Evolutionary conservation across 306 rosid species (phyloP).

Genomic region (Gleditsia sinensis): DNA sequence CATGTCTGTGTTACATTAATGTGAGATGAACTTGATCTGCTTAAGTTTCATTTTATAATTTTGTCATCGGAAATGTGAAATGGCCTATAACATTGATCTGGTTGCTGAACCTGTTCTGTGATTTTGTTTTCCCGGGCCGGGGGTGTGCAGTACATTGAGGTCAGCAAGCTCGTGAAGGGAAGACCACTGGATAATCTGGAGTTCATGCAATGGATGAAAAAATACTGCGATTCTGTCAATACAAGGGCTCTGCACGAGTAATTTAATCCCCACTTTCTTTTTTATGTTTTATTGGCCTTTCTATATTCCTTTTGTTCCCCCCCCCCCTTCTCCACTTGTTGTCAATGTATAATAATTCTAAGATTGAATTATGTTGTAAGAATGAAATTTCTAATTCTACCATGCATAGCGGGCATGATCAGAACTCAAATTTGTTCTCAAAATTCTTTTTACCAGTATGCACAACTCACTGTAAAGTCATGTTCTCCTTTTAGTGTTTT

Average conservation of each 20-base stretch:
- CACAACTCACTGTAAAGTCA: background rate
- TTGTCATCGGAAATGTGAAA: background rate
- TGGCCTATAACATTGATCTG: background rate
- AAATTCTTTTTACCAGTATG: background rate
- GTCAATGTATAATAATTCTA: background rate
- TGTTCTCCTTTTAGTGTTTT: background rate
- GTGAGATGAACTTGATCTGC: background rate
- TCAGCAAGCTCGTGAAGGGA: slow-evolving; percentile 88
- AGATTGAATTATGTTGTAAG: background rate
- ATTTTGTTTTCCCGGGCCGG: no score
- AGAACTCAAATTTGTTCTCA: background rate
- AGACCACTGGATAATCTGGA: slow-evolving; percentile 93
- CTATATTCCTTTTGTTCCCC: background rate
- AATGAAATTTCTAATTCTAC: background rate
- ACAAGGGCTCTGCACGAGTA: slow-evolving; percentile 57
- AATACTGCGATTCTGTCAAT: slow-evolving; percentile 82
- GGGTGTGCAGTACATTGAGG: slow-evolving; percentile 57
- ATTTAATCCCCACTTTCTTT: background rate
- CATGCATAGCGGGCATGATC: background rate
- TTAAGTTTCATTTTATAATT: background rate
- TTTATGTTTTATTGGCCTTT: background rate
- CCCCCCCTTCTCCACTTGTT: background rate
- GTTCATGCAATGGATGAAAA: slow-evolving; percentile 97
- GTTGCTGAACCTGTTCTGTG: background rate
- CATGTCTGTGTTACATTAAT: background rate